Evolutionary conservation across 495 filamentous ascomycete genomes (phyloP), one percentile per base, ranked within the genome.

Genomic region (Oidiodendron maius): DNA sequence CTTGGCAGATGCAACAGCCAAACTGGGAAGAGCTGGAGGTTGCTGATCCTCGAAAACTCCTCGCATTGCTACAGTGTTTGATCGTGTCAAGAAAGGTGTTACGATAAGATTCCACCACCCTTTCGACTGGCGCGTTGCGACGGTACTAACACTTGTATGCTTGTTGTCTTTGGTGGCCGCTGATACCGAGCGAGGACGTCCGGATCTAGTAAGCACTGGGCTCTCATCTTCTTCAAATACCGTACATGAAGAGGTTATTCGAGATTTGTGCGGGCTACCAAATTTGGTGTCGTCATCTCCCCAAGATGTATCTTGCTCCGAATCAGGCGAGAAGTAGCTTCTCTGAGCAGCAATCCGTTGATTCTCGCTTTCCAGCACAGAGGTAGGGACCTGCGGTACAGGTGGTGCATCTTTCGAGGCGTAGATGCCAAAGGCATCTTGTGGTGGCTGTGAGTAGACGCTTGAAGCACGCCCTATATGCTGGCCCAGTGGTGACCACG

Each of bases 81-180:
- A 69, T 4, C 68, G 60, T 16, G 71, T 65, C 34, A 80, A 58
- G 46, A 95, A 83, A 0, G 90, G 90, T 1, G 89, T 89, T 1
- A 83, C 82, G 35, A 95, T 76, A 50, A 84, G 76, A 51, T 87
- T 90, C 90, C 90, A 96, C 90, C 90, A 96, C 10, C 58, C 58
- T 25, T 78, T 75, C 3, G 87, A 89, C 10, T 75, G 73, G 37
- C 79, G 74, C 32, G 75, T 76, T 4, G 65, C 58, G 32, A 76
- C 62, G 10, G 70, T 74, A 28, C 47, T 61, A 21, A 58, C 46
- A 20, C 59, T 58, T 15, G 48, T 40, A 48, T 50, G 51, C 26
- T 40, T 46, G 18, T 10, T 39, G 2, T 20, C 4, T 40, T 37
- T 48, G 15, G 20, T 13, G 22, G 23, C 50, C 4, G 26, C 40